Conservation (phyloP, 106 monocot species). For the Phalaenopsis equestris region DNA sequence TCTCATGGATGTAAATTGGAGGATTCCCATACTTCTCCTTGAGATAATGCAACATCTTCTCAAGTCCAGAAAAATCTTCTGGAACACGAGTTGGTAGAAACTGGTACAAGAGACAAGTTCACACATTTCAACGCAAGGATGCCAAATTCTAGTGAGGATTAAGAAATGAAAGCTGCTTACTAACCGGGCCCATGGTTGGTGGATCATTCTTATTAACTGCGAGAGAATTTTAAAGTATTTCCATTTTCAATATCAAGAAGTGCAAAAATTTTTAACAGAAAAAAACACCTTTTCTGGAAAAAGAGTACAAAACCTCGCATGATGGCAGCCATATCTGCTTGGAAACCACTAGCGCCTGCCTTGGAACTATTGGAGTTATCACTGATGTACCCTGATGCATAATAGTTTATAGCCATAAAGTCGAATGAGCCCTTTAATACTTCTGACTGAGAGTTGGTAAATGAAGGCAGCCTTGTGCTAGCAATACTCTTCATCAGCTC, state of each 20-base stretch:
- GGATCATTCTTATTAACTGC: neutral
- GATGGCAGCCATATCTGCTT: slow-evolving; percentile 18
- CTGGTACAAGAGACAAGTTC: slow-evolving; percentile 9
- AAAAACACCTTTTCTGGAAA: neutral
- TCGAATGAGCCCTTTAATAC: slow-evolving; percentile 38
- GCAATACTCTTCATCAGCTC: slow-evolving; percentile 35
- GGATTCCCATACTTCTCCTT: slow-evolving; percentile 37
- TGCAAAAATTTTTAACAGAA: neutral
- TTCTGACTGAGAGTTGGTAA: slow-evolving; percentile 20
- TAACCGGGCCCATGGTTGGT: neutral
- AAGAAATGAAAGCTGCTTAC: neutral
- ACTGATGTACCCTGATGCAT: slow-evolving; percentile 17
- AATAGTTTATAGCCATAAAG: slow-evolving; percentile 35
- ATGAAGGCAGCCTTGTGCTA: slow-evolving; percentile 22
- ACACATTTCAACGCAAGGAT: neutral
- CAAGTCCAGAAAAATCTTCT: slow-evolving; percentile 39
- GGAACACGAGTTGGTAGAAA: slow-evolving; percentile 3
- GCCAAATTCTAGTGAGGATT: too few species aligned
- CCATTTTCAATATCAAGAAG: neutral
- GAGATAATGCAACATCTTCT: slow-evolving; percentile 26
- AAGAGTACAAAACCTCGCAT: slow-evolving; percentile 17
- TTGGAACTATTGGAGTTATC: slow-evolving; percentile 3
- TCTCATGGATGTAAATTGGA: slow-evolving; percentile 64
- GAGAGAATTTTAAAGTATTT: neutral
- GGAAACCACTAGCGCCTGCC: slow-evolving; percentile 14